phyloP scores from a whole-genome alignment of 2,329 filamentous ascomycete genomes.

The Aspergillus intermedius region DNA sequence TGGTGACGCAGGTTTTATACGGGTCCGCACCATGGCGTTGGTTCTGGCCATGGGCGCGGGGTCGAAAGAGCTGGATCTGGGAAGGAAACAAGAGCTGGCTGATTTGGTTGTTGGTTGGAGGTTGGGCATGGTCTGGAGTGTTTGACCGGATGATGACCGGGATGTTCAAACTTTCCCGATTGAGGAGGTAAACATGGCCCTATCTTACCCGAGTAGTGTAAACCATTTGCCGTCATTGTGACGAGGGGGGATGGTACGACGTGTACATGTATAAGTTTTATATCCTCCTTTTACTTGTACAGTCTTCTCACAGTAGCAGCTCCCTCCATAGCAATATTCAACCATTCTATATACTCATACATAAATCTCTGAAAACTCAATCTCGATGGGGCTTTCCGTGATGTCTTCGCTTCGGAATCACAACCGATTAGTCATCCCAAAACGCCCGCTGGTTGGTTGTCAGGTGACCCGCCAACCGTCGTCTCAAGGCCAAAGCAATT shows the following conservation, averaged over 20 bases:
- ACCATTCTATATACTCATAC: background rate
- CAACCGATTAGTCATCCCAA: slow-evolving; percentile 23
- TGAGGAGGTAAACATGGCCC: slow-evolving; percentile 20
- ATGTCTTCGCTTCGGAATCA: slow-evolving; percentile 25
- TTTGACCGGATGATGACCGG: slow-evolving; percentile 41
- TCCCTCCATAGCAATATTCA: no score
- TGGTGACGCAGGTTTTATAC: slow-evolving; percentile 48
- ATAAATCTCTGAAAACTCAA: background rate
- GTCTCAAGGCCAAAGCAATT: slow-evolving; percentile 14
- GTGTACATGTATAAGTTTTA: background rate
- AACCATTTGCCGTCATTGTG: slow-evolving; percentile 12
- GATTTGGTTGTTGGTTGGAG: slow-evolving; percentile 46
- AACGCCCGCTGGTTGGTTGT: slow-evolving; percentile 22
- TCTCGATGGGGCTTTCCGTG: slow-evolving; percentile 15
- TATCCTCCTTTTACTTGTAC: no score
- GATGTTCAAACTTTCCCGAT: slow-evolving; percentile 48
- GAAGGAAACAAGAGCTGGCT: slow-evolving; percentile 48
- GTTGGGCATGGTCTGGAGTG: slow-evolving; percentile 38
- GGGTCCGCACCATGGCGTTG: slow-evolving; percentile 41
- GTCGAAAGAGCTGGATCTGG: slow-evolving; percentile 37
- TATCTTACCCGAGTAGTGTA: slow-evolving; percentile 5
- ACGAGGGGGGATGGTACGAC: background rate
- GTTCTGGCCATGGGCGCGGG: slow-evolving; percentile 43
- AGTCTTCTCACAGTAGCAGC: no score
- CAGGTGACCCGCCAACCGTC: slow-evolving; percentile 20